Conservation (phyloP, 352 stramenopile genomes). For the Halophytophthora polymorphica region DNA sequence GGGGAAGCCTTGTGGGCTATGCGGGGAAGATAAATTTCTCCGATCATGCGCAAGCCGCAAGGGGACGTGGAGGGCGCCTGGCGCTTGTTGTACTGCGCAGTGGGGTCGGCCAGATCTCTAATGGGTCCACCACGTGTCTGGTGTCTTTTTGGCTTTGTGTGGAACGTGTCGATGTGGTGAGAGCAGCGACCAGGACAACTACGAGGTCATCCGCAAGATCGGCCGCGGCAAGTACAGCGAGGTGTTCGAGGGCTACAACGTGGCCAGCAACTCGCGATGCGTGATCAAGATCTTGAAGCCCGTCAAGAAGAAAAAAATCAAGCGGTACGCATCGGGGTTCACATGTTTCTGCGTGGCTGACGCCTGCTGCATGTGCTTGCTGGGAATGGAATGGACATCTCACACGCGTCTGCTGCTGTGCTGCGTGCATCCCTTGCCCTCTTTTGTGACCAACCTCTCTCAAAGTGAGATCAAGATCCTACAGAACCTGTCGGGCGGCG, state of each 20-base stretch:
- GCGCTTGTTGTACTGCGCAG: too few relatives aligned
- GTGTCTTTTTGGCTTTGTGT: too few relatives aligned
- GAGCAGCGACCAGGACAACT: slow-evolving; percentile 96
- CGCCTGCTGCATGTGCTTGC: neutral
- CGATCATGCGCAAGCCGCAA: too few relatives aligned
- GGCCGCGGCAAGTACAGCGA: slow-evolving; percentile 99
- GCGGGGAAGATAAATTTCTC: too few relatives aligned
- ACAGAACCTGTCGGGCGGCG: slow-evolving; percentile 98
- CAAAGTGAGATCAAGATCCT: slow-evolving; percentile 98
- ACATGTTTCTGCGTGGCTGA: neutral
- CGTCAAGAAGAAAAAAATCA: slow-evolving; percentile 99
- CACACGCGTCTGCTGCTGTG: neutral
- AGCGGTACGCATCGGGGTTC: slow-evolving; percentile 52
- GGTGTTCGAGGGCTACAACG: slow-evolving; percentile 97
- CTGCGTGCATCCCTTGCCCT: neutral
- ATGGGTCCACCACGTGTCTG: too few relatives aligned
- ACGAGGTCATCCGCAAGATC: slow-evolving; percentile 99
- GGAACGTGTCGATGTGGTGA: slow-evolving; percentile 1
- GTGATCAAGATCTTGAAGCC: slow-evolving; percentile 99
- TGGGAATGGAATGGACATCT: slow-evolving; percentile 9
- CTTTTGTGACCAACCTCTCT: neutral
- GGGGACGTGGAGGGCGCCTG: too few relatives aligned
- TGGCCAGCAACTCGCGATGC: slow-evolving; percentile 95
- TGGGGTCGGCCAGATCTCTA: too few relatives aligned
- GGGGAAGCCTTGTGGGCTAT: too few relatives aligned